These are phyloP conservation scores for Yamadazyma buinensis DNA, from an alignment of 1,139 yeast species.

Conservation along the genomic window DNA sequence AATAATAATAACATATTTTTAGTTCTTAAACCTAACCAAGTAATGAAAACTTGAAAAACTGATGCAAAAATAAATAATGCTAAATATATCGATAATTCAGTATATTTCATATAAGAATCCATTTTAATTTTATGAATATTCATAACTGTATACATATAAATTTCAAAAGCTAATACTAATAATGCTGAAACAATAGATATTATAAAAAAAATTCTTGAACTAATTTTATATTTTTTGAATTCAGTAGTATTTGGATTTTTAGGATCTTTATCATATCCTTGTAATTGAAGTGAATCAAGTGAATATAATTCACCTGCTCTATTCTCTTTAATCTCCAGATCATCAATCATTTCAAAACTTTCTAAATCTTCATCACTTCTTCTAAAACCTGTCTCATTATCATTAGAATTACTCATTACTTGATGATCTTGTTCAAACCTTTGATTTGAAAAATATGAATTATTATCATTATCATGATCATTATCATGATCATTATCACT, in stretches of 20 bases:
- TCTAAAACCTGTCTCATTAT: background rate
- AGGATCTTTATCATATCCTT: conserved; percentile 6
- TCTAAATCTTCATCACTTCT: background rate
- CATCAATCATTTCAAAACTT: background rate
- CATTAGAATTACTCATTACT: no score
- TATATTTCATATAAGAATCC: conserved; percentile 16
- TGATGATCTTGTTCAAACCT: no score
- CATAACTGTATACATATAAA: conserved; percentile 33
- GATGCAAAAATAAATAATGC: conserved; percentile 47
- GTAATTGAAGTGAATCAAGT: conserved; percentile 1
- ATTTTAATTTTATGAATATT: conserved; percentile 25
- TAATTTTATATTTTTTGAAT: conserved; percentile 6
- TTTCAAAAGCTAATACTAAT: conserved; percentile 27
- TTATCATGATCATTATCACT: background rate
- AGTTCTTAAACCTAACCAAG: conserved; percentile 39
- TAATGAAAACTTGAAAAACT: conserved; percentile 35
- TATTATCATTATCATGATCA: no score
- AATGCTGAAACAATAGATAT: conserved; percentile 29
- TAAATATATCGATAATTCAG: conserved; percentile 22
- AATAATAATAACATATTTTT: conserved; percentile 41
- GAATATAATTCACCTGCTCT: conserved; percentile 1
- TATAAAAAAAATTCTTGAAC: conserved; percentile 19
- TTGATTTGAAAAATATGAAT: no score
- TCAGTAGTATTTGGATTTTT: conserved; percentile 7
- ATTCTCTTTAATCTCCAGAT: background rate